Evolutionary conservation across 305 asterid species (phyloP).

Genomic region (Fraxinus sp.): DNA sequence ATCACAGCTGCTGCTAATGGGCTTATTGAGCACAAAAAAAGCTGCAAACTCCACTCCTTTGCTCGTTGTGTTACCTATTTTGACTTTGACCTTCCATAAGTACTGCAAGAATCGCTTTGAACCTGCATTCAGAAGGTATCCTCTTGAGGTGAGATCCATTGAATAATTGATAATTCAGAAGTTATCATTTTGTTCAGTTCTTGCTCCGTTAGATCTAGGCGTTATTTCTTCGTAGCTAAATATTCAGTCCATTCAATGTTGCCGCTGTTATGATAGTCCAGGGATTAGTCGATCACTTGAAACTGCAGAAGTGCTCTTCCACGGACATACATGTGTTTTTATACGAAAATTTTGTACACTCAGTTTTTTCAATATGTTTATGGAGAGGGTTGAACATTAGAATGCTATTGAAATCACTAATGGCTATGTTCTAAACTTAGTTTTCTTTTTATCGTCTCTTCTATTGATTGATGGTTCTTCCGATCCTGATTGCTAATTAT

Average conservation of each 20-base stretch:
- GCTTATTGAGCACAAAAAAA: slow-evolving; percentile 78
- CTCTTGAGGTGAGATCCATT: slow-evolving; percentile 68
- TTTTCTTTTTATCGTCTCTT: background rate
- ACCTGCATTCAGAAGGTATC: slow-evolving; percentile 88
- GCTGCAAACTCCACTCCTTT: slow-evolving; percentile 88
- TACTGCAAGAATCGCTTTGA: slow-evolving; percentile 95
- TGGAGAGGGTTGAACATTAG: background rate
- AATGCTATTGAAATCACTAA: background rate
- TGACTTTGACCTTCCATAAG: slow-evolving; percentile 77
- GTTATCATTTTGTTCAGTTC: background rate
- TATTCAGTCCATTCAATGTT: background rate
- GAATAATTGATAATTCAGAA: background rate
- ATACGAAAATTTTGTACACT: background rate
- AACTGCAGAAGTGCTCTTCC: background rate
- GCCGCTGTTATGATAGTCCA: background rate
- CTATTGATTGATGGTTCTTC: background rate
- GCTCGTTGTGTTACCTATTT: slow-evolving; percentile 62
- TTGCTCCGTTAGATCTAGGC: background rate
- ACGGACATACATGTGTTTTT: background rate
- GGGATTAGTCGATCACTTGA: background rate
- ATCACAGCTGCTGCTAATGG: slow-evolving; percentile 84
- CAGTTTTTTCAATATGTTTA: background rate
- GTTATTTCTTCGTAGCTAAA: background rate
- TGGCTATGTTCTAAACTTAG: background rate
- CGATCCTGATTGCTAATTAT: background rate